These are phyloP conservation scores for Persicaria tinctoria DNA, from an alignment of 148 eudicot species.

Conservation along the genomic window DNA sequence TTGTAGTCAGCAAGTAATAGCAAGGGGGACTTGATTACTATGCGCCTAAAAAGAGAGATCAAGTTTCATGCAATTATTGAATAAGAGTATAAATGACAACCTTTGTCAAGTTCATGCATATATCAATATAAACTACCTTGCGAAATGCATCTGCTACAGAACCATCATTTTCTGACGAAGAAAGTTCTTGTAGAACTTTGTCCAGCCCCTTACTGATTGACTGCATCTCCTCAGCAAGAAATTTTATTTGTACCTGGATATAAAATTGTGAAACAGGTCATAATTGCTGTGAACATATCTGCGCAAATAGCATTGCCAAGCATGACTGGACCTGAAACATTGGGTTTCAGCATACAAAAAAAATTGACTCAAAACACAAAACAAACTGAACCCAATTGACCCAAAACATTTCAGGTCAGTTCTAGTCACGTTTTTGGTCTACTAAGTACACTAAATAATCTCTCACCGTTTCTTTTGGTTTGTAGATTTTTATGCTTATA, in stretches of 20 bases:
- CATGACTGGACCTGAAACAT: not conserved
- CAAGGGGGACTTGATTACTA: too few species aligned
- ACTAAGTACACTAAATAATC: not conserved
- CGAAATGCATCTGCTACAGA: slow-evolving; percentile 51
- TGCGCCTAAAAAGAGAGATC: too few species aligned
- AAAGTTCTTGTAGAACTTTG: slow-evolving; percentile 64
- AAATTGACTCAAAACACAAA: not conserved
- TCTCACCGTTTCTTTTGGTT: not conserved
- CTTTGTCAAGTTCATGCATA: not conserved
- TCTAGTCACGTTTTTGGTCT: not conserved
- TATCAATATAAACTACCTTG: slow-evolving; percentile 29
- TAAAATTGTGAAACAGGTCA: slow-evolving; percentile 4
- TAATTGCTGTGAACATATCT: slow-evolving; percentile 10
- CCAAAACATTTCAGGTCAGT: not conserved
- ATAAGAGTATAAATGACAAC: too few species aligned
- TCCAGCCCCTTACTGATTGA: slow-evolving; percentile 87
- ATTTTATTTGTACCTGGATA: slow-evolving; percentile 68
- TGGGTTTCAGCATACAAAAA: not conserved
- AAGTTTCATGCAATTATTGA: too few species aligned
- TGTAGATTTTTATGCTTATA: not conserved
- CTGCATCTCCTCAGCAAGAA: slow-evolving; percentile 87
- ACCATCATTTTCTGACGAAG: slow-evolving; percentile 70
- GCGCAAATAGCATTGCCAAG: not conserved
- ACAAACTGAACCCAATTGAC: not conserved
- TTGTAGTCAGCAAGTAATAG: not conserved